phyloP scores from a whole-genome alignment of 768 basidiomycete genomes.

The Lentinula aciculospora region DNA sequence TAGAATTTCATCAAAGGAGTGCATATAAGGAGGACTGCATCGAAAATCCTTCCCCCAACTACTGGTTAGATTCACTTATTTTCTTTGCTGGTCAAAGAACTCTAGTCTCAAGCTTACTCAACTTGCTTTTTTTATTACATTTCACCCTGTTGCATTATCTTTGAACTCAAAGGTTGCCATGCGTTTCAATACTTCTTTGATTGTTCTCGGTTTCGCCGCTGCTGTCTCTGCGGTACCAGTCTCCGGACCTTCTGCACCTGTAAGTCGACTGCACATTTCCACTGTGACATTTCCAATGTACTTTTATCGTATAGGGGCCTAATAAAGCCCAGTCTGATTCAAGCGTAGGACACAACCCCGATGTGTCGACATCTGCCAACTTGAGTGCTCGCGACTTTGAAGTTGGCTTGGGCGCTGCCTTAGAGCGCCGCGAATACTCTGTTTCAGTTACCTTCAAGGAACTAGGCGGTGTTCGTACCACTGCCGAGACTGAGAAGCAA shows the following conservation, averaged over 20 bases:
- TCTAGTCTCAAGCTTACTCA: background rate
- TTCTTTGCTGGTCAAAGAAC: background rate
- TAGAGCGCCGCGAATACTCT: background rate
- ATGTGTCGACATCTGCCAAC: background rate
- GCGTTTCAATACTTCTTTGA: conserved; percentile 1
- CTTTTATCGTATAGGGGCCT: background rate
- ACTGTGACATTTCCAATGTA: background rate
- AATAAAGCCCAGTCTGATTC: too few relatives aligned
- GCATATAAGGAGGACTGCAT: background rate
- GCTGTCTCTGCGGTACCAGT: background rate
- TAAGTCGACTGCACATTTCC: background rate
- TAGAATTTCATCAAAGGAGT: background rate
- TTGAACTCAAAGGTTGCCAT: background rate
- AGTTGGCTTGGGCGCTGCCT: background rate
- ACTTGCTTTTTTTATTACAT: background rate
- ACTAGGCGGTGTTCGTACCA: background rate
- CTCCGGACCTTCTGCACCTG: background rate
- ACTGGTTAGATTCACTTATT: background rate
- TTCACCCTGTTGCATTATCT: background rate
- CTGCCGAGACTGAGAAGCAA: background rate
- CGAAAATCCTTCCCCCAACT: background rate
- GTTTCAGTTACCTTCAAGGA: background rate
- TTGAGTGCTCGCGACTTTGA: background rate
- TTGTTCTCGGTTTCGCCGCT: background rate
- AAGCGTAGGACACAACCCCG: background rate